A percentile compares a stretch with the other conserved stretches of the same genome.
Evolutionary conservation across 1,284 basidiomycete species (phyloP).

Genomic region (Gymnopus androsaceus): DNA sequence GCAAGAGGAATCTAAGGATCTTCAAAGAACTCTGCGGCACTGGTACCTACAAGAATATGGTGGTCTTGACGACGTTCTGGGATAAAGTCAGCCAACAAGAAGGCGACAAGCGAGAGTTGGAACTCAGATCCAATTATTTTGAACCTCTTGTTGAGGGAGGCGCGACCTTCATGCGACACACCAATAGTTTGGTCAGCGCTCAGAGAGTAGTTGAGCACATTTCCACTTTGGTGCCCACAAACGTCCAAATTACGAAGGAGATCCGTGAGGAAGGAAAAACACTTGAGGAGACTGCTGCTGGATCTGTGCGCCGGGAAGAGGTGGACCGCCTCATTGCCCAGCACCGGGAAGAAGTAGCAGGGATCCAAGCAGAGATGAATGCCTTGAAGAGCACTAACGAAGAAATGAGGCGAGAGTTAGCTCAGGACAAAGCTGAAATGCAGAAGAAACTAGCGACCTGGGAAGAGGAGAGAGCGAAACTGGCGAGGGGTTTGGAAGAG

Average conservation of each 20-base stretch:
- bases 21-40: constrained; percentile 49
- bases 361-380: constrained; percentile 36
- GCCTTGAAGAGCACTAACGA: constrained; percentile 29
- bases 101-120: constrained; percentile 37
- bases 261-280: constrained; percentile 12
- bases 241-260: constrained; percentile 6
- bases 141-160: constrained; percentile 42
- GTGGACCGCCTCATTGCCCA: constrained; percentile 39
- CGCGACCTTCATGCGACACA: constrained; percentile 36
- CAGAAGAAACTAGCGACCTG: neutral
- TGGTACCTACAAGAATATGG: constrained; percentile 42
- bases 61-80: constrained; percentile 50
- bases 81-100: constrained; percentile 35
- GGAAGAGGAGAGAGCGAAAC: constrained; percentile 7
- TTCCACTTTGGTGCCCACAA: constrained; percentile 39
- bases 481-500: constrained; percentile 6
- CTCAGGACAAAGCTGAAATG: constrained; percentile 2
- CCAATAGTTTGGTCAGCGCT: constrained; percentile 26
- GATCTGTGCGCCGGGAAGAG: constrained; percentile 5
- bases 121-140: constrained; percentile 38
- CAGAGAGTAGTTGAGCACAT: constrained; percentile 30
- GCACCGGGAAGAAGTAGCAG: constrained; percentile 35
- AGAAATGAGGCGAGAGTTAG: neutral
- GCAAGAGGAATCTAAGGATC: constrained; percentile 44
- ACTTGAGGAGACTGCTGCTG: constrained; percentile 8